Conservation (phyloP, 495 filamentous ascomycete genomes). For the Penicillium cataractarum region DNA sequence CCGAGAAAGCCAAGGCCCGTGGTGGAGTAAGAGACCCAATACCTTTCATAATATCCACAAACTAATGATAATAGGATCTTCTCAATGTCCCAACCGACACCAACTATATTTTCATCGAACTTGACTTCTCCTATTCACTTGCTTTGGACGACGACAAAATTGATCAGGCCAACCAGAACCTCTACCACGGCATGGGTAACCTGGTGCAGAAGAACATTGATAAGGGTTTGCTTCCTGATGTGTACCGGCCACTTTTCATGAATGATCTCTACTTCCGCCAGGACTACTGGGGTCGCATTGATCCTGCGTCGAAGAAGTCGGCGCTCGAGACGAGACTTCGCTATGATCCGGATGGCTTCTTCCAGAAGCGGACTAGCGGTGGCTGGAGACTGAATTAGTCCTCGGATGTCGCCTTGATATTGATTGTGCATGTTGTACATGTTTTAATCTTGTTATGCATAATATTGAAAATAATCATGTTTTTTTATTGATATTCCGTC, state of each 20-base stretch:
- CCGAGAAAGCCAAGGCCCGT: slow-evolving; percentile 48
- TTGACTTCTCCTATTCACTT: slow-evolving; percentile 56
- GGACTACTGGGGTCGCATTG: slow-evolving; percentile 61
- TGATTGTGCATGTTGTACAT: not conserved
- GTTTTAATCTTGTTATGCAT: not conserved
- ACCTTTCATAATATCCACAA: not conserved
- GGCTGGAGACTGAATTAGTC: slow-evolving; percentile 42
- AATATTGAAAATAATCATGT: not conserved
- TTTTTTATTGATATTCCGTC: not conserved
- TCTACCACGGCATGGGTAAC: slow-evolving; percentile 38
- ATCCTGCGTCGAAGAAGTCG: slow-evolving; percentile 46
- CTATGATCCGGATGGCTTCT: slow-evolving; percentile 62
- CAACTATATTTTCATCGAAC: slow-evolving; percentile 59
- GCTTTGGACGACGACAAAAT: slow-evolving; percentile 49
- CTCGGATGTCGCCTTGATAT: not conserved
- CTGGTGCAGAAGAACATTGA: slow-evolving; percentile 43
- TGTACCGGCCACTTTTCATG: slow-evolving; percentile 61
- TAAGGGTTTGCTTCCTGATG: slow-evolving; percentile 49
- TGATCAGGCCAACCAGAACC: slow-evolving; percentile 51
- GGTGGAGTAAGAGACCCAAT: slow-evolving; percentile 41
- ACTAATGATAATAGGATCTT: slow-evolving; percentile 46
- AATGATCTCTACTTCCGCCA: slow-evolving; percentile 61
- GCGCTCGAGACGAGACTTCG: slow-evolving; percentile 43
- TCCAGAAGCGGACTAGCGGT: slow-evolving; percentile 60
- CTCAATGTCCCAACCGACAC: slow-evolving; percentile 53